Evolutionary conservation across 257 asterid genomes (phyloP).

Genomic region (Rhazya stricta): DNA sequence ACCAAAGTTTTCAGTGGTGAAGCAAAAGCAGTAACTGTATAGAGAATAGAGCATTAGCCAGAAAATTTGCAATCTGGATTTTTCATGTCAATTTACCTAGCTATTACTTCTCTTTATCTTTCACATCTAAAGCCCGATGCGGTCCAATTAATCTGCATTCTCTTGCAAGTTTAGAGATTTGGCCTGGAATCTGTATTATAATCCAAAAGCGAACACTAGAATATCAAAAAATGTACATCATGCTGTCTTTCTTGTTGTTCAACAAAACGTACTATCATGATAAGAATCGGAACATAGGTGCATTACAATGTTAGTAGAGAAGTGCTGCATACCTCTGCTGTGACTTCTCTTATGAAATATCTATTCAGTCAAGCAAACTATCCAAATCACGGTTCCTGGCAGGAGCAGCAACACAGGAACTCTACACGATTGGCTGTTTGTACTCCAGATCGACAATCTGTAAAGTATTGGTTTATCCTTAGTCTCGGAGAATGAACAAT

Average conservation of each 20-base stretch:
- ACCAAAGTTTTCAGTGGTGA: slow-evolving; percentile 18
- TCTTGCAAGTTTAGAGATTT: neutral
- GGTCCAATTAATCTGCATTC: neutral
- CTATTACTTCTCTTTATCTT: neutral
- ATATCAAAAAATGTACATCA: neutral
- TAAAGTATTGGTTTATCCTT: too few relatives aligned
- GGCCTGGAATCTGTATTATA: neutral
- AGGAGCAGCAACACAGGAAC: neutral
- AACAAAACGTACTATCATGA: neutral
- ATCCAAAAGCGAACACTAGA: neutral
- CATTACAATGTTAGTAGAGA: neutral
- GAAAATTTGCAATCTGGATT: slow-evolving; percentile 10
- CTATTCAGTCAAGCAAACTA: neutral
- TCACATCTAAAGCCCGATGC: neutral
- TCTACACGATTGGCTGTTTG: too few relatives aligned
- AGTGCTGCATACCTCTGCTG: neutral
- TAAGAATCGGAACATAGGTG: neutral
- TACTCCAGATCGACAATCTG: too few relatives aligned
- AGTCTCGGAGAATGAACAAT: neutral
- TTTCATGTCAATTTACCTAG: neutral
- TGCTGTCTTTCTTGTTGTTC: neutral
- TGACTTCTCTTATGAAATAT: neutral
- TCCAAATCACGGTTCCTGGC: neutral
- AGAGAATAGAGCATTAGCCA: slow-evolving; percentile 10
- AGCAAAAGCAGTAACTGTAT: slow-evolving; percentile 24